A percentile compares a stretch with the other conserved stretches of the same genome.
These are phyloP conservation scores for Comarum palustre DNA, from an alignment of 306 rosid genomes.

Conservation along the genomic window DNA sequence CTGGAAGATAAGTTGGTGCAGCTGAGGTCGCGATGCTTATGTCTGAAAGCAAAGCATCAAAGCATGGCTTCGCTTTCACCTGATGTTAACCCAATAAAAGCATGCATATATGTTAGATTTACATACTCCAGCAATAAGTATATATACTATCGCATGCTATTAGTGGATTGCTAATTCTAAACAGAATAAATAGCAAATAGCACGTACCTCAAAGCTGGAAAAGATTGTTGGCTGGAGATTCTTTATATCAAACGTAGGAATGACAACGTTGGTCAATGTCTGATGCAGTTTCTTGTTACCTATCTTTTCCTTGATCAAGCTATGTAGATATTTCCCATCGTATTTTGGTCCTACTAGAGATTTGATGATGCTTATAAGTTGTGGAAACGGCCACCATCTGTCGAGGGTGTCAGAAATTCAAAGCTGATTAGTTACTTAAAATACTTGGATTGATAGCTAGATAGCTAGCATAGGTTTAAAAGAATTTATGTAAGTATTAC, in stretches of 20 bases:
- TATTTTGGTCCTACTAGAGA: slow-evolving; percentile 65
- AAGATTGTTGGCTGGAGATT: slow-evolving; percentile 54
- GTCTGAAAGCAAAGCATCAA: slow-evolving; percentile 43
- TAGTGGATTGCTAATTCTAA: not conserved
- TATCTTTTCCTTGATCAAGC: slow-evolving; percentile 43
- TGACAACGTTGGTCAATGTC: slow-evolving; percentile 62
- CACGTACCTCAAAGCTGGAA: slow-evolving; percentile 52
- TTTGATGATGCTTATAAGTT: slow-evolving; percentile 15
- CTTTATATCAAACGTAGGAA: slow-evolving; percentile 57
- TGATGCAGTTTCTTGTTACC: slow-evolving; percentile 53
- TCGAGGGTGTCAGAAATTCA: not conserved
- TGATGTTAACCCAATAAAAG: slow-evolving; percentile 2
- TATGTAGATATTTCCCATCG: slow-evolving; percentile 61
- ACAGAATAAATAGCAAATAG: not conserved
- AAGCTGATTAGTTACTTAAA: not conserved
- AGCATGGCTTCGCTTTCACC: slow-evolving; percentile 30
- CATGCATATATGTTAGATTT: not conserved
- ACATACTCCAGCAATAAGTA: not conserved
- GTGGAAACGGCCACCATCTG: slow-evolving; percentile 28
- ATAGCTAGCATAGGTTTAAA: too few species aligned
- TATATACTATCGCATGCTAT: not conserved
- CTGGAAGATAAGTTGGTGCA: slow-evolving; percentile 74
- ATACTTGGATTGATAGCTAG: too few species aligned
- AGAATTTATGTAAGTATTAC: not conserved
- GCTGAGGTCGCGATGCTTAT: slow-evolving; percentile 70